phyloP scores from a whole-genome alignment of 2,329 filamentous ascomycete species.

The Paracoccidioides brasiliensis region DNA sequence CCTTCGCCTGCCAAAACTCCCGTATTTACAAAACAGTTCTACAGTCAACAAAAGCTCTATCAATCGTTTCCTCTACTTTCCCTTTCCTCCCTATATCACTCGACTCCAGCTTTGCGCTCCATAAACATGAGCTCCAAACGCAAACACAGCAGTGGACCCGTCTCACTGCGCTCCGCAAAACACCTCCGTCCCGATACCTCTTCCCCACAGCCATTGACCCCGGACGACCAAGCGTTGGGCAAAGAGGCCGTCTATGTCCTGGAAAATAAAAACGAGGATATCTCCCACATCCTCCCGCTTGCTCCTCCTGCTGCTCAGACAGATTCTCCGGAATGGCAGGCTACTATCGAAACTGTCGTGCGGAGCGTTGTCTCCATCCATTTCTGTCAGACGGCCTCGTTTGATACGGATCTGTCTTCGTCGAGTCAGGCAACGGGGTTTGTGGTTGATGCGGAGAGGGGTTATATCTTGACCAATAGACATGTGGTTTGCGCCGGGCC shows the following conservation, averaged over 20 bases:
- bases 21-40: not conserved
- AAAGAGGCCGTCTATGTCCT: constrained; percentile 30
- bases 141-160: constrained; percentile 38
- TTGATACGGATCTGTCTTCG: constrained; percentile 90
- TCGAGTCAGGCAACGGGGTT: constrained; percentile 96
- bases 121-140: constrained; percentile 45
- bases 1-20: too few relatives aligned
- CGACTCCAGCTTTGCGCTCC: not conserved
- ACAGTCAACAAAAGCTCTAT: not conserved
- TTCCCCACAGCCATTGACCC: constrained; percentile 21
- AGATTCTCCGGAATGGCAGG: constrained; percentile 83
- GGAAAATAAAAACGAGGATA: constrained; percentile 32
- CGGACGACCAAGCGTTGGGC: constrained; percentile 27
- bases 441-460: constrained; percentile 86
- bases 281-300: constrained; percentile 21
- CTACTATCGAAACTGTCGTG: constrained; percentile 86
- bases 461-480: constrained; percentile 76
- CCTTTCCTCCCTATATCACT: not conserved
- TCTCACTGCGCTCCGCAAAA: constrained; percentile 41
- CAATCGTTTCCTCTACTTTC: not conserved
- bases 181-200: constrained; percentile 38
- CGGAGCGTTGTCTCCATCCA: constrained; percentile 96
- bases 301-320: constrained; percentile 5
- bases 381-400: constrained; percentile 95
- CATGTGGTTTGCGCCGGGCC: constrained; percentile 92